Percentiles rank a stretch among this genome's conserved stretches.
These are phyloP conservation scores for Dissophora ornata DNA, from an alignment of 192 early-diverging fungal genomes.

Conservation along the genomic window DNA sequence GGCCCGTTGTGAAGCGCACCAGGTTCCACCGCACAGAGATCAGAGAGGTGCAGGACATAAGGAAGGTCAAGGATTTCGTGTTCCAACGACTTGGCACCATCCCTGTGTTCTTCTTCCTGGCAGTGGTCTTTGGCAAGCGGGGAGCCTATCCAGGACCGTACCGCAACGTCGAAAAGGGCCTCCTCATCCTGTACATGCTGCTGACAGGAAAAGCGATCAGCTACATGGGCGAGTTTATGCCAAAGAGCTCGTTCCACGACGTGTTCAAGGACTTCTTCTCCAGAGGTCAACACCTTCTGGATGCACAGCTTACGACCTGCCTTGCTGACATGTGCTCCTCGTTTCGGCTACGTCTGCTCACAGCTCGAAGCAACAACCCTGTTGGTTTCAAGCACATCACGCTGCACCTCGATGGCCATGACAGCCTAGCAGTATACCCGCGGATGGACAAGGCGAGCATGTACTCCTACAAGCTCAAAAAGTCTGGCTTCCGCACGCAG, in stretches of 20 bases:
- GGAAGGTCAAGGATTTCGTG: constrained; percentile 7
- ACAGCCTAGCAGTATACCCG: constrained; percentile 11
- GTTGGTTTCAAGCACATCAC: constrained; percentile 27
- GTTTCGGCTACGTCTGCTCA: constrained; percentile 11
- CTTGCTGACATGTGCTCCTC: constrained; percentile 34
- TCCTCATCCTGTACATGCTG: constrained; percentile 35
- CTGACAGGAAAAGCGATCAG: constrained; percentile 12
- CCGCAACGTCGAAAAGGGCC: constrained; percentile 39
- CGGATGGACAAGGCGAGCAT: constrained; percentile 18
- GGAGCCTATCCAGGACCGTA: constrained; percentile 39
- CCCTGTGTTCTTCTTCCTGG: constrained; percentile 32
- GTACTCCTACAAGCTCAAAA: constrained; percentile 40
- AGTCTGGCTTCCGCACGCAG: constrained; percentile 39
- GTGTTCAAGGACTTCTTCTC: constrained; percentile 22
- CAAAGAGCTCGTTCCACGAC: constrained; percentile 35
- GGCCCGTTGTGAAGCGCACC: constrained; percentile 13
- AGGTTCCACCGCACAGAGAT: constrained; percentile 17
- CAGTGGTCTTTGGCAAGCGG: constrained; percentile 13
- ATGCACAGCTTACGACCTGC: background rate
- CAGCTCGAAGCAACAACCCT: constrained; percentile 18
- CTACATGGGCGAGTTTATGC: constrained; percentile 22
- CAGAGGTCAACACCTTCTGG: background rate
- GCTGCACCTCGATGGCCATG: constrained; percentile 40
- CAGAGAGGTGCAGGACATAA: constrained; percentile 5
- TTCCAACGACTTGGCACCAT: background rate